Percentiles rank a stretch among this genome's conserved stretches.
These are phyloP conservation scores for Coemansia sp. DNA, from an alignment of 192 early-diverging fungal genomes.

Conservation along the genomic window DNA sequence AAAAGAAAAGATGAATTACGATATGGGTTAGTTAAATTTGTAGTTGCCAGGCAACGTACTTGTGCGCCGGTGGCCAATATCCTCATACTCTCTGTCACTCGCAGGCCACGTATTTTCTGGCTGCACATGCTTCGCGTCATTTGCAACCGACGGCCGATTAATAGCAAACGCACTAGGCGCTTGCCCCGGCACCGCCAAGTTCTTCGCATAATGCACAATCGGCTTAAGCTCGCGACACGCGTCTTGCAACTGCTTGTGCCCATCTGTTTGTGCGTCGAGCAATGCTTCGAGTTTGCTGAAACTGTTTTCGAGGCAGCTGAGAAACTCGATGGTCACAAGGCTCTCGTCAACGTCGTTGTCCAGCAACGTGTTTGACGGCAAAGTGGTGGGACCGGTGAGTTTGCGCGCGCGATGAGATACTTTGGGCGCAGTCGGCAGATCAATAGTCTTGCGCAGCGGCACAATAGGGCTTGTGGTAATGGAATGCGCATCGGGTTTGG, in stretches of 20 bases:
- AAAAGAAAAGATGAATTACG: background rate
- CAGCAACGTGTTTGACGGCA: constrained; percentile 31
- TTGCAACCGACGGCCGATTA: background rate
- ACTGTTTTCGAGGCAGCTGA: constrained; percentile 45
- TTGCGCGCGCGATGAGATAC: background rate
- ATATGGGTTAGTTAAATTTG: constrained; percentile 7
- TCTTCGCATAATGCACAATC: constrained; percentile 48
- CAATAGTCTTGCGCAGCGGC: constrained; percentile 38
- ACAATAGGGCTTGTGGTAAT: background rate
- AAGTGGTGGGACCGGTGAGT: constrained; percentile 18
- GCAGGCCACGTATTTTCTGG: background rate
- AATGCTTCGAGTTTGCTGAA: constrained; percentile 33
- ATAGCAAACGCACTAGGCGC: constrained; percentile 24
- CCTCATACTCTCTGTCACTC: constrained; percentile 32
- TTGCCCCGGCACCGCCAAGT: constrained; percentile 24
- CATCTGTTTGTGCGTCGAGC: constrained; percentile 7
- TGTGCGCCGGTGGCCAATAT: constrained; percentile 35
- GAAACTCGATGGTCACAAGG: constrained; percentile 49
- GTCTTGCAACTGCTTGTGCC: constrained; percentile 10
- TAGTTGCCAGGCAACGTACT: constrained; percentile 35
- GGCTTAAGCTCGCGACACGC: constrained; percentile 50
- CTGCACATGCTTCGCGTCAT: background rate
- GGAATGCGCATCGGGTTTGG: constrained; percentile 1
- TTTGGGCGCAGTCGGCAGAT: constrained; percentile 19
- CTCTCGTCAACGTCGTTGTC: constrained; percentile 50